Evolutionary conservation across 768 basidiomycete genomes (phyloP), one percentile per base, ranked within the genome.

Genomic region (Tricholoma flavovirens): DNA sequence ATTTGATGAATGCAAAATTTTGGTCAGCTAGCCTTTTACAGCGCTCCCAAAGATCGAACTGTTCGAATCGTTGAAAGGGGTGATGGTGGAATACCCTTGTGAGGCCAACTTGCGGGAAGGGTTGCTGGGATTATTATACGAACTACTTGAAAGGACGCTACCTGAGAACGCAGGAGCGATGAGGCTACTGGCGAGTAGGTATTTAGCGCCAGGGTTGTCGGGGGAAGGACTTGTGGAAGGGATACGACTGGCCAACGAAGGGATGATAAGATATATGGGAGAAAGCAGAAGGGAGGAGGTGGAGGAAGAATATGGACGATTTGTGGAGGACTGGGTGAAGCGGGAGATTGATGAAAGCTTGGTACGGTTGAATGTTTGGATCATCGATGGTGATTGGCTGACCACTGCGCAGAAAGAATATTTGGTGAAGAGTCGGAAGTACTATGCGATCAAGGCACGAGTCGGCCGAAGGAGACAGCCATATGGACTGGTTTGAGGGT

Each of bases 291-390:
- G 60, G 17, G 72, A 72, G 49, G 65, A 64, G 11, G 58, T 73
- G 42, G 49, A 63, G 21, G 48, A 76, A 40, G 70, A 69, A 3
- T 84, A 83, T 38, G 74, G 74, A 29, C 69, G 70, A 22, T 76
- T 89, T 57, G 79, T 86, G 7, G 83, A 85, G 54, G 76, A 73
- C n/a, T 70, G 84, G 61, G 59, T 21, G 76, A 75, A 26, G 73
- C 67, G 43, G n/a, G n/a, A n/a, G n/a, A 70, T 73, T 42, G 76
- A 86, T 58, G 77, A 73, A 32, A 75, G 75, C 58, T 69, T 88
- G 73, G 72, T 79, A 60, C 67, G 73, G 62, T 60, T 64, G 26
- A 26, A 26, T 26, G 24, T n/a, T n/a, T n/a, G n/a, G n/a, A n/a
- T n/a, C n/a, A n/a, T n/a, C n/a, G n/a, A n/a, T n/a, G n/a, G 24